Percentiles rank a stretch among this genome's conserved stretches.
These are phyloP conservation scores for Gloeophyllum trabeum DNA, from an alignment of 768 basidiomycete genomes.

Conservation along the genomic window DNA sequence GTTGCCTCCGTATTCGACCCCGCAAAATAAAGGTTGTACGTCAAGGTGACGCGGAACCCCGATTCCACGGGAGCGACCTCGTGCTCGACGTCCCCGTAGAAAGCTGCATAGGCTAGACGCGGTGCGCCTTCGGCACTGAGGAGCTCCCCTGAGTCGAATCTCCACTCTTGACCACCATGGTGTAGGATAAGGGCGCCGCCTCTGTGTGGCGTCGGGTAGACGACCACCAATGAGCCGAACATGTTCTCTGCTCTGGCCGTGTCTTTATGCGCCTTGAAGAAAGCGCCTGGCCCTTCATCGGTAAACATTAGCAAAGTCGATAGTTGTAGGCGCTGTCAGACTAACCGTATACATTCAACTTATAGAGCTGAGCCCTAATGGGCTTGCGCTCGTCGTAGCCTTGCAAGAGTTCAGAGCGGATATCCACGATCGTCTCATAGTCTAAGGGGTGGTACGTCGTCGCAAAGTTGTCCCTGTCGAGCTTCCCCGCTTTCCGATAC, in stretches of 20 bases:
- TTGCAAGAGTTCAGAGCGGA: slow-evolving; percentile 13
- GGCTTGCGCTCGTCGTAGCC: slow-evolving; percentile 8
- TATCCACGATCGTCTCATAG: slow-evolving; percentile 16
- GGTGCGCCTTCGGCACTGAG: slow-evolving; percentile 7
- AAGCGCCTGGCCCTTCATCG: slow-evolving; percentile 25
- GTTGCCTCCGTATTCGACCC: not conserved
- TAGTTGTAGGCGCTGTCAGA: not conserved
- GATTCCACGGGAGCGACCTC: slow-evolving; percentile 29
- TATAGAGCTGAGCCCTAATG: slow-evolving; percentile 27
- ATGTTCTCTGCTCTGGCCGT: slow-evolving; percentile 31
- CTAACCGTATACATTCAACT: slow-evolving; percentile 35
- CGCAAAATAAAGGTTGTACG: slow-evolving; percentile 27
- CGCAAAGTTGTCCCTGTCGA: slow-evolving; percentile 25
- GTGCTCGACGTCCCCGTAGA: slow-evolving; percentile 34
- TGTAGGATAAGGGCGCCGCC: slow-evolving; percentile 32
- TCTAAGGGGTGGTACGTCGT: slow-evolving; percentile 18
- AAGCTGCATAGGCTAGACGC: slow-evolving; percentile 25
- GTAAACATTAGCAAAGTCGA: not conserved
- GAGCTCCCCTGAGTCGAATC: slow-evolving; percentile 23
- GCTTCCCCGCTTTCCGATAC: slow-evolving; percentile 34
- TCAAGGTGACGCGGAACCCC: slow-evolving; percentile 32
- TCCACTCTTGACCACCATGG: slow-evolving; percentile 20
- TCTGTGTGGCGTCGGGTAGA: slow-evolving; percentile 34
- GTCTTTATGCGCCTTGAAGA: slow-evolving; percentile 41
- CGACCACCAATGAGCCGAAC: slow-evolving; percentile 41